Conservation (phyloP, 2,329 filamentous ascomycete genomes). For the Aspergillus oerlinghausenensis region DNA sequence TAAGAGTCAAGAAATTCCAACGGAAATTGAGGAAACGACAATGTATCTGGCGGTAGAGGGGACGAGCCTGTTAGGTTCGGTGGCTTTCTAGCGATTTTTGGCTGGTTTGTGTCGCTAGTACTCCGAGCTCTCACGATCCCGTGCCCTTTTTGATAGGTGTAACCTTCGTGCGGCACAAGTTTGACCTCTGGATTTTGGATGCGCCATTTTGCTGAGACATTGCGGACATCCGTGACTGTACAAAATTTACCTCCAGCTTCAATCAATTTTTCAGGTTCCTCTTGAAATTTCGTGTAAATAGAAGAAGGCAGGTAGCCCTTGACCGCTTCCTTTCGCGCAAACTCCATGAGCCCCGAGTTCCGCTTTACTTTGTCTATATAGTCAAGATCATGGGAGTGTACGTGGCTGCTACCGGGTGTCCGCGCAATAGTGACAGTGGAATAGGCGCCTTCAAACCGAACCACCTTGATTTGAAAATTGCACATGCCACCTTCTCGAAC, state of each 20-base stretch:
- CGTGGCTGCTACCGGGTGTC: slow-evolving; percentile 36
- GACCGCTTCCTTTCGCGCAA: slow-evolving; percentile 40
- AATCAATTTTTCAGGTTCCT: slow-evolving; percentile 40
- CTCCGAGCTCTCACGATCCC: slow-evolving; percentile 35
- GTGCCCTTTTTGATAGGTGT: slow-evolving; percentile 41
- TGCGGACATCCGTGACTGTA: slow-evolving; percentile 45
- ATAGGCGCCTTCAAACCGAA: slow-evolving; percentile 41
- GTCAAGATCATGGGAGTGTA: slow-evolving; percentile 45
- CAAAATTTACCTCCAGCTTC: slow-evolving; percentile 44
- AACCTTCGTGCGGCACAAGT: slow-evolving; percentile 43
- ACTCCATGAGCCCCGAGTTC: slow-evolving; percentile 46
- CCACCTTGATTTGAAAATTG: slow-evolving; percentile 46
- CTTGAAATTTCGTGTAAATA: slow-evolving; percentile 46
- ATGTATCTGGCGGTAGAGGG: slow-evolving; percentile 34
- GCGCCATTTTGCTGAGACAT: slow-evolving; percentile 46
- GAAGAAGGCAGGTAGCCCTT: slow-evolving; percentile 47
- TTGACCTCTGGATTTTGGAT: slow-evolving; percentile 41
- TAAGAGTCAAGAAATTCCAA: slow-evolving; percentile 49
- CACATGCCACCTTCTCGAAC: slow-evolving; percentile 44
- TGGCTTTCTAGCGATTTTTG: slow-evolving; percentile 5
- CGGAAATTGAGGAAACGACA: slow-evolving; percentile 42
- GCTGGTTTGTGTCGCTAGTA: slow-evolving; percentile 11
- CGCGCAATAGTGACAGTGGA: slow-evolving; percentile 41
- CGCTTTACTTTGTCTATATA: slow-evolving; percentile 46
- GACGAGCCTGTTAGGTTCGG: slow-evolving; percentile 12